Evolutionary conservation across 768 basidiomycete species (phyloP).

Genomic region (Podaxis sp.): DNA sequence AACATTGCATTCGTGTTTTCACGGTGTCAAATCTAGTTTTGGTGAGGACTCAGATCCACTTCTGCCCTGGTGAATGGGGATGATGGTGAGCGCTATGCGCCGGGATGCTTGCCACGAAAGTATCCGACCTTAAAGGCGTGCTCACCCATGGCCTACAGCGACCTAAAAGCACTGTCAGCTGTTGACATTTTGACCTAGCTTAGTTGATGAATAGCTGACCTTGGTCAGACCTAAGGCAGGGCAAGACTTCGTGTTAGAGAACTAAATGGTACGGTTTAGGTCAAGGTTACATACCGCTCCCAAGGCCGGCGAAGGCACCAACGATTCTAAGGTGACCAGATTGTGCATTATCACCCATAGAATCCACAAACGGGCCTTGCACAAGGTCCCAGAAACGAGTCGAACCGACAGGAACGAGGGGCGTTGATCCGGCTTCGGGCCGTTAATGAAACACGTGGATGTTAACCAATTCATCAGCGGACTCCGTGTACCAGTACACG

Average conservation of each 20-base stretch:
- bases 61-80: slow-evolving; percentile 3
- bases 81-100: not conserved
- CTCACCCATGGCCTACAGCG: slow-evolving; percentile 69
- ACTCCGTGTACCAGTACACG: not conserved
- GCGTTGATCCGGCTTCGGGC: not conserved
- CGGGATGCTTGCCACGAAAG: not conserved
- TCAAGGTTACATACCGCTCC: slow-evolving; percentile 50
- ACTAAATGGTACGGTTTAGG: not conserved
- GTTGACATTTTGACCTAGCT: not conserved
- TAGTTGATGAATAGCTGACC: slow-evolving; percentile 27
- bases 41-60: slow-evolving; percentile 10
- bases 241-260: not conserved
- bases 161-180: slow-evolving; percentile 38
- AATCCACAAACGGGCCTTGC: slow-evolving; percentile 2
- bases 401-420: not conserved
- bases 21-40: slow-evolving; percentile 64
- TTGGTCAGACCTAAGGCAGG: slow-evolving; percentile 48
- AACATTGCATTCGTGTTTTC: slow-evolving; percentile 72
- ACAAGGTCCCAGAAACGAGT: not conserved
- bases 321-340: slow-evolving; percentile 46
- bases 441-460: slow-evolving; percentile 13
- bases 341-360: slow-evolving; percentile 17
- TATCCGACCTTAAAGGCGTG: slow-evolving; percentile 13
- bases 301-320: slow-evolving; percentile 58
- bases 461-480: slow-evolving; percentile 8